Conservation (phyloP, 306 rosid species). For the Astragalus glycyphyllos region DNA sequence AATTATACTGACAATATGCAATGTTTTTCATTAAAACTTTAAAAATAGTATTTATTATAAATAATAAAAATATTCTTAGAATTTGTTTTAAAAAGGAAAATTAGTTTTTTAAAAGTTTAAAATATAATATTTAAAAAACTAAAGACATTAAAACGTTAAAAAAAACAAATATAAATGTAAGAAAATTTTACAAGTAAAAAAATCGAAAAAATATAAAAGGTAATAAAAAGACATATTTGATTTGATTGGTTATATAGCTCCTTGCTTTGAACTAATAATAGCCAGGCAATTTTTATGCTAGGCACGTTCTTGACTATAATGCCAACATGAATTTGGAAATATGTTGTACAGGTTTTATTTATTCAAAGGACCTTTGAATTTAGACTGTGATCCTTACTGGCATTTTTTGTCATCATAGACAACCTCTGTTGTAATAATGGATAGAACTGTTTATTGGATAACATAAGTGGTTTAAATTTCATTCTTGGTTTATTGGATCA, state of each 20-base stretch:
- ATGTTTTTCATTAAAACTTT: too few relatives aligned
- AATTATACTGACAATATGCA: too few relatives aligned
- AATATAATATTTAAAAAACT: too few relatives aligned
- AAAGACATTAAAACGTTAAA: too few relatives aligned
- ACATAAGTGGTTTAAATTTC: constrained; percentile 1
- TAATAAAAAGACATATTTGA: too few relatives aligned
- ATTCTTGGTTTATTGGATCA: not conserved
- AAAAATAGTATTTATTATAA: too few relatives aligned
- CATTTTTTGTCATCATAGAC: constrained; percentile 50
- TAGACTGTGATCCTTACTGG: constrained; percentile 55
- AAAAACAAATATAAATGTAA: too few relatives aligned
- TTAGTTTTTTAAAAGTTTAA: too few relatives aligned
- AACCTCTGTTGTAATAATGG: constrained; percentile 51
- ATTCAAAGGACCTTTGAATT: constrained; percentile 69
- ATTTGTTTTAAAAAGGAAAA: too few relatives aligned
- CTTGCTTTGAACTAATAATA: constrained; percentile 54
- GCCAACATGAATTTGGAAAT: constrained; percentile 49
- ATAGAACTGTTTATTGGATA: constrained; percentile 23
- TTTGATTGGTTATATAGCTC: constrained; percentile 38
- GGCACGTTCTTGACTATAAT: constrained; percentile 58
- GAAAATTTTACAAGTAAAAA: too few relatives aligned
- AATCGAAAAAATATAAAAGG: too few relatives aligned
- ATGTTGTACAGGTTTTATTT: constrained; percentile 44
- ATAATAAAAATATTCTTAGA: too few relatives aligned
- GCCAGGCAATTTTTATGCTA: constrained; percentile 47